Conservation (phyloP, 2,329 filamentous ascomycete species). For the Gaeumannomyces sp. region DNA sequence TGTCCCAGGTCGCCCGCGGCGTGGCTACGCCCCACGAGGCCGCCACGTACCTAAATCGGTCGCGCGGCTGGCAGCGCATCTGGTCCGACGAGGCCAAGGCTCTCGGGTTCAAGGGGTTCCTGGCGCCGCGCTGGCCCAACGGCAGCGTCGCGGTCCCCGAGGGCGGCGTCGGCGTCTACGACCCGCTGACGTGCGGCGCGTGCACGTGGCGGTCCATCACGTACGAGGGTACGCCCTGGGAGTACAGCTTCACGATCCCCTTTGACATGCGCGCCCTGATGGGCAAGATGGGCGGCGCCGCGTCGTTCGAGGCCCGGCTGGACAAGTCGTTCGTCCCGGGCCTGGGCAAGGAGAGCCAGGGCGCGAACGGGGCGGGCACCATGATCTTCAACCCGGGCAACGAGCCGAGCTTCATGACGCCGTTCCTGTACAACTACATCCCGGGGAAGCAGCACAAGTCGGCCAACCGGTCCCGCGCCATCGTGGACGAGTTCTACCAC, state of each 20-base stretch:
- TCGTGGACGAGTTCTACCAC: slow-evolving; percentile 55
- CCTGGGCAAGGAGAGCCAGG: slow-evolving; percentile 30
- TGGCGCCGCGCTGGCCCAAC: slow-evolving; percentile 49
- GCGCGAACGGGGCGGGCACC: slow-evolving; percentile 32
- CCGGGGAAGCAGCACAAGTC: slow-evolving; percentile 55
- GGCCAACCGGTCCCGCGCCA: slow-evolving; percentile 50
- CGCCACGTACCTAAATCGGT: slow-evolving; percentile 54
- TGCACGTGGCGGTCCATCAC: slow-evolving; percentile 57
- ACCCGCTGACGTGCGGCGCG: slow-evolving; percentile 53
- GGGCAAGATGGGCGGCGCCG: slow-evolving; percentile 43
- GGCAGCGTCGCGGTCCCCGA: slow-evolving; percentile 21
- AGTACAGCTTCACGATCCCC: slow-evolving; percentile 63
- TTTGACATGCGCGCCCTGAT: slow-evolving; percentile 56
- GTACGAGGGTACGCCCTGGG: slow-evolving; percentile 57
- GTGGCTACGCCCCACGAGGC: slow-evolving; percentile 48
- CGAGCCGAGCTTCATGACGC: slow-evolving; percentile 60
- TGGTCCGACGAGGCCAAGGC: slow-evolving; percentile 56
- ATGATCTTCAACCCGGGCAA: slow-evolving; percentile 45
- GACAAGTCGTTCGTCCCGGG: slow-evolving; percentile 54
- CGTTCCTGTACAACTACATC: slow-evolving; percentile 65
- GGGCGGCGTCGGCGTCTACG: slow-evolving; percentile 32
- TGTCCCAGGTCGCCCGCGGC: slow-evolving; percentile 58
- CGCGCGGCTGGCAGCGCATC: slow-evolving; percentile 66
- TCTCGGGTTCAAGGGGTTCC: slow-evolving; percentile 57
- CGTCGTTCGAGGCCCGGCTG: slow-evolving; percentile 50